Percentiles rank a stretch among this genome's conserved stretches.
Conservation (phyloP, 2,329 filamentous ascomycete genomes). For the Thermothelomyces thermophilus region DNA sequence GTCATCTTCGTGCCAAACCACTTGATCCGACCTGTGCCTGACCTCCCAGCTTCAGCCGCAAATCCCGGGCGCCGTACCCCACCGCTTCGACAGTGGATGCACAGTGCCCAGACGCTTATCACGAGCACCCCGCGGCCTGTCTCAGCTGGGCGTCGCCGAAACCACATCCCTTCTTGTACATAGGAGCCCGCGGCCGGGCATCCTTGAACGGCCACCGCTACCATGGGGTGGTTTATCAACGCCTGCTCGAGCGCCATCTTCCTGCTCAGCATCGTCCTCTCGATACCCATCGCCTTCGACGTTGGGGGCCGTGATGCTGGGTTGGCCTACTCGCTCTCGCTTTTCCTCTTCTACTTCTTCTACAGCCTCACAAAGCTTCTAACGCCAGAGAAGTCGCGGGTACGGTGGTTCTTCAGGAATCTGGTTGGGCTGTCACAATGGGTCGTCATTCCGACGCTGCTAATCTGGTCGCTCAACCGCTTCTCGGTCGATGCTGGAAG, state of each 20-base stretch:
- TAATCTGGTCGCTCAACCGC: conserved; percentile 93
- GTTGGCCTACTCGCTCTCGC: conserved; percentile 82
- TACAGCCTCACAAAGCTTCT: conserved; percentile 75
- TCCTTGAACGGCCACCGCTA: conserved; percentile 16
- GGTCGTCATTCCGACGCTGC: conserved; percentile 73
- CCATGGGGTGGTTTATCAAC: conserved; percentile 77
- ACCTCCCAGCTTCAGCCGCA: neutral
- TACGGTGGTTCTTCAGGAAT: conserved; percentile 65
- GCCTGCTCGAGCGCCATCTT: conserved; percentile 76
- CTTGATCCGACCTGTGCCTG: neutral
- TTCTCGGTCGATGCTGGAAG: conserved; percentile 84
- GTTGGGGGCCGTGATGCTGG: conserved; percentile 92
- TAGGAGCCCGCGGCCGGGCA: conserved; percentile 16
- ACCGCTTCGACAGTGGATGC: conserved; percentile 10
- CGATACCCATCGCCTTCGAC: conserved; percentile 95
- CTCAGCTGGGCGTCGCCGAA: neutral
- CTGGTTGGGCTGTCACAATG: conserved; percentile 73
- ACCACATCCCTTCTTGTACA: neutral
- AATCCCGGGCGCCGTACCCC: conserved; percentile 2
- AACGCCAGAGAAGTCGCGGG: conserved; percentile 70
- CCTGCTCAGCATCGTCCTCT: conserved; percentile 86
- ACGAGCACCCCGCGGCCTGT: conserved; percentile 3
- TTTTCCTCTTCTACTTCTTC: conserved; percentile 85
- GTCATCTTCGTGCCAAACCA: neutral
- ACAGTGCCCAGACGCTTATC: conserved; percentile 10